phyloP scores from a whole-genome alignment of 2,329 filamentous ascomycete genomes.

The Cryphonectria naterciae region DNA sequence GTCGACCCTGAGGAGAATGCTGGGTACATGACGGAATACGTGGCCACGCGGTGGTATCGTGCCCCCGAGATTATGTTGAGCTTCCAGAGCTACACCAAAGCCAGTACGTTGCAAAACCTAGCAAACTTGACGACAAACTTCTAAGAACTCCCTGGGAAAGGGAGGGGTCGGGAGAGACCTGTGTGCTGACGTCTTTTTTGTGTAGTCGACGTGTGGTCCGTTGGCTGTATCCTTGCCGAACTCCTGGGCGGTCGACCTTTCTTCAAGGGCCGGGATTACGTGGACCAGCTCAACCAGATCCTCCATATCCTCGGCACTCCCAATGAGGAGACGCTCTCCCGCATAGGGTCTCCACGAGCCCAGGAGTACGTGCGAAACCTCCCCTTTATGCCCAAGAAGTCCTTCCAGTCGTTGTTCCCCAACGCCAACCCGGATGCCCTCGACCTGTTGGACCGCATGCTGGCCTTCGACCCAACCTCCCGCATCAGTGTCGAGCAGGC shows the following conservation, averaged over 20 bases:
- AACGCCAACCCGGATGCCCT: conserved; percentile 95
- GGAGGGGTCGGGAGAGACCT: background rate
- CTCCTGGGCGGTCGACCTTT: conserved; percentile 94
- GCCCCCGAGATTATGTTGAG: conserved; percentile 99
- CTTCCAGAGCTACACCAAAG: conserved; percentile 99
- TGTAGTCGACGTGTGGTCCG: conserved; percentile 98
- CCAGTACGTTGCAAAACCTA: conserved; percentile 71
- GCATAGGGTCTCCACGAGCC: conserved; percentile 92
- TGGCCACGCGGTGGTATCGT: conserved; percentile 92
- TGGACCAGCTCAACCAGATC: conserved; percentile 99
- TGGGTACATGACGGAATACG: conserved; percentile 99
- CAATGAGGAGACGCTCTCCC: conserved; percentile 89
- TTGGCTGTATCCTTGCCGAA: conserved; percentile 96
- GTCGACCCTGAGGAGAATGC: conserved; percentile 98
- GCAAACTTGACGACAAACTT: background rate
- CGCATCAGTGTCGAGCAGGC: conserved; percentile 95
- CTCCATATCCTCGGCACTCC: conserved; percentile 96
- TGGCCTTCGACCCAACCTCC: conserved; percentile 92
- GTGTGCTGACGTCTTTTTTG: conserved; percentile 4
- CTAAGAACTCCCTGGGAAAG: too few species aligned
- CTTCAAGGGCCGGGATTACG: conserved; percentile 99
- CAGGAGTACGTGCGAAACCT: conserved; percentile 99
- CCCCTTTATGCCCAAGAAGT: conserved; percentile 90
- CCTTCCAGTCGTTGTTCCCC: conserved; percentile 86
- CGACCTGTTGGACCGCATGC: conserved; percentile 94